Evolutionary conservation across 441 rosid species (phyloP).

Genomic region (Adansonia madagascariensis): DNA sequence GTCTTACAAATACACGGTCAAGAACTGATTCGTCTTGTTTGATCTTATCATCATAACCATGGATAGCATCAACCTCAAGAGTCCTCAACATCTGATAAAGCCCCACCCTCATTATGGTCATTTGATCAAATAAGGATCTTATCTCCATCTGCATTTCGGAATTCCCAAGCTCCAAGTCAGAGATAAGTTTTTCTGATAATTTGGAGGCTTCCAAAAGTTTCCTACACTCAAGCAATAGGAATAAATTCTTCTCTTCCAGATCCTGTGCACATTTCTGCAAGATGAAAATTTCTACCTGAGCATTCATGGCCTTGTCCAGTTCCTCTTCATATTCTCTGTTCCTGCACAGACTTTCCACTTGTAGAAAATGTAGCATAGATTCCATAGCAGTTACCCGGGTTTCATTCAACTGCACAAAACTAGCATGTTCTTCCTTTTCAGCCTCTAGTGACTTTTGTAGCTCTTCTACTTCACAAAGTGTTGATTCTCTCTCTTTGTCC

Average conservation of each 20-base stretch:
- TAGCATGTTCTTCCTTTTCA: slow-evolving; percentile 58
- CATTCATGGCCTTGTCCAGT: slow-evolving; percentile 56
- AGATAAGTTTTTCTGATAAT: slow-evolving; percentile 58
- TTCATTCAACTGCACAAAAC: slow-evolving; percentile 45
- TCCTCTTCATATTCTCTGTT: slow-evolving; percentile 67
- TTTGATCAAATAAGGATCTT: slow-evolving; percentile 52
- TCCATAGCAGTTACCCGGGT: slow-evolving; percentile 53
- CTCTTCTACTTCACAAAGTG: slow-evolving; percentile 53
- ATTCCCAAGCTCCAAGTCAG: slow-evolving; percentile 60
- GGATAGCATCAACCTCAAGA: slow-evolving; percentile 48
- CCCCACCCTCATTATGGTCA: slow-evolving; percentile 54
- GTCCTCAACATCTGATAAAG: slow-evolving; percentile 53
- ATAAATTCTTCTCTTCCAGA: slow-evolving; percentile 60
- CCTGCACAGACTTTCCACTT: slow-evolving; percentile 55
- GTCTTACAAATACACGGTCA: slow-evolving; percentile 44
- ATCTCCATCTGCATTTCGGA: slow-evolving; percentile 53
- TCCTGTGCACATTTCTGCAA: slow-evolving; percentile 68
- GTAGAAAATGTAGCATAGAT: slow-evolving; percentile 54
- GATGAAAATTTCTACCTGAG: slow-evolving; percentile 66
- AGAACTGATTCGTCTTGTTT: slow-evolving; percentile 50
- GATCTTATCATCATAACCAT: slow-evolving; percentile 39
- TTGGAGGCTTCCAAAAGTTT: slow-evolving; percentile 59
- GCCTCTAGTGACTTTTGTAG: slow-evolving; percentile 49
- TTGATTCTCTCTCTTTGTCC: slow-evolving; percentile 62
- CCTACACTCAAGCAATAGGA: slow-evolving; percentile 55